Percentiles rank a stretch among this genome's conserved stretches.
phyloP scores from a whole-genome alignment of 495 filamentous ascomycete species.

The Cercophora newfieldiana region DNA sequence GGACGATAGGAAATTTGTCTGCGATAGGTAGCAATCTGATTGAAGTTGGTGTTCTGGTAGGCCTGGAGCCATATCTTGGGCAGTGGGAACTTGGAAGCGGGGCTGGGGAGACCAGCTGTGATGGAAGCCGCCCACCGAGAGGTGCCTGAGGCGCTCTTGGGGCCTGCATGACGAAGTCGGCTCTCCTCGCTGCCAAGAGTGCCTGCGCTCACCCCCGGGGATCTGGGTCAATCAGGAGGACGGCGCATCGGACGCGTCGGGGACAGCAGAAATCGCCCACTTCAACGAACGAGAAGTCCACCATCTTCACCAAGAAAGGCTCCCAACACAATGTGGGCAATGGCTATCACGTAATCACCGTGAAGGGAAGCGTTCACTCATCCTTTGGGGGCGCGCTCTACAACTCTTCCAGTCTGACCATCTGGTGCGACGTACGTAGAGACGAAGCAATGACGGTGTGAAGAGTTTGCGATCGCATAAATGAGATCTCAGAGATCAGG shows the following conservation, averaged over 20 bases:
- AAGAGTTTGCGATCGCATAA: too few relatives aligned
- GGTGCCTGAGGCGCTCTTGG: conserved; percentile 2
- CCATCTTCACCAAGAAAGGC: background rate
- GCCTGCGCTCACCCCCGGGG: background rate
- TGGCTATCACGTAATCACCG: background rate
- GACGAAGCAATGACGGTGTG: too few relatives aligned
- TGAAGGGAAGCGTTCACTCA: background rate
- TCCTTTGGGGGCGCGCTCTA: background rate
- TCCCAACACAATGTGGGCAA: background rate
- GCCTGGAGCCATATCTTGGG: background rate
- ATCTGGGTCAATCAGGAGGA: background rate
- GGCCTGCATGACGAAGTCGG: background rate
- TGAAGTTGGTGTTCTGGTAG: too few relatives aligned
- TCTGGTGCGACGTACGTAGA: too few relatives aligned
- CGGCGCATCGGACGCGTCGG: background rate
- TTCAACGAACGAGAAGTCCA: background rate
- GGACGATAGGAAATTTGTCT: background rate
- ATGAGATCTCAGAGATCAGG: too few relatives aligned
- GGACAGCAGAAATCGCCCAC: background rate
- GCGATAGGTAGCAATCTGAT: background rate
- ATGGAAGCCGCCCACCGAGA: background rate
- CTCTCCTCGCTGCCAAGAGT: background rate
- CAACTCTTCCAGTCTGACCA: too few relatives aligned
- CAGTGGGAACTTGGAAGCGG: background rate
- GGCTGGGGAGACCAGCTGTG: background rate